These are phyloP conservation scores for Henningerozyma blattae DNA, from an alignment of 805 yeast species.

Conservation along the genomic window DNA sequence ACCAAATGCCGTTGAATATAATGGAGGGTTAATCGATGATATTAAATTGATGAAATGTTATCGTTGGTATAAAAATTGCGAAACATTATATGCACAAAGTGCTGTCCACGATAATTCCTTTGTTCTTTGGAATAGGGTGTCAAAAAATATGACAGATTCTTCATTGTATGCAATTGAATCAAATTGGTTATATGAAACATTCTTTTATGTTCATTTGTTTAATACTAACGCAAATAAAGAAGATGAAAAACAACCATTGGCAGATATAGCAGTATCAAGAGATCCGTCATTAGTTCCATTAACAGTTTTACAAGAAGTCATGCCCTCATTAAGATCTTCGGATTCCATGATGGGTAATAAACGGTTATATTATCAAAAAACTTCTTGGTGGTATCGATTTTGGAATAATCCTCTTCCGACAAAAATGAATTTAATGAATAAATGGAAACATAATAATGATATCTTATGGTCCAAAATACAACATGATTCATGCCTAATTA, in stretches of 20 bases:
- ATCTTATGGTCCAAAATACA: constrained; percentile 51
- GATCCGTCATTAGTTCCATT: constrained; percentile 27
- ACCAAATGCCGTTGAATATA: constrained; percentile 9
- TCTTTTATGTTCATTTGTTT: constrained; percentile 18
- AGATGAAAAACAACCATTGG: constrained; percentile 22
- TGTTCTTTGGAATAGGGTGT: constrained; percentile 16
- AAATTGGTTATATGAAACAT: constrained; percentile 14
- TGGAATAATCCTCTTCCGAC: not conserved
- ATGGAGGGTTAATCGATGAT: constrained; percentile 23
- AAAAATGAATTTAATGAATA: constrained; percentile 5
- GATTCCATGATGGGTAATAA: not conserved
- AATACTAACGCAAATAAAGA: constrained; percentile 4
- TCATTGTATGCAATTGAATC: constrained; percentile 5
- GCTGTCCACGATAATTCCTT: not conserved
- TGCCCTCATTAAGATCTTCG: not conserved
- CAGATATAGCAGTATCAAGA: constrained; percentile 34
- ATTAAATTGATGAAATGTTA: constrained; percentile 20
- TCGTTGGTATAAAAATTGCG: constrained; percentile 21
- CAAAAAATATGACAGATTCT: constrained; percentile 15
- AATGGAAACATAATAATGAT: constrained; percentile 34
- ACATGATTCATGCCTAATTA: constrained; percentile 18
- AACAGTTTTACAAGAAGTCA: constrained; percentile 23
- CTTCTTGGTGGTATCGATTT: too few relatives aligned
- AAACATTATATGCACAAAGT: constrained; percentile 10
- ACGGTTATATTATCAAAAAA: not conserved